Conservation (phyloP, 257 asterid genomes). For the Phtheirospermum japonicum region DNA sequence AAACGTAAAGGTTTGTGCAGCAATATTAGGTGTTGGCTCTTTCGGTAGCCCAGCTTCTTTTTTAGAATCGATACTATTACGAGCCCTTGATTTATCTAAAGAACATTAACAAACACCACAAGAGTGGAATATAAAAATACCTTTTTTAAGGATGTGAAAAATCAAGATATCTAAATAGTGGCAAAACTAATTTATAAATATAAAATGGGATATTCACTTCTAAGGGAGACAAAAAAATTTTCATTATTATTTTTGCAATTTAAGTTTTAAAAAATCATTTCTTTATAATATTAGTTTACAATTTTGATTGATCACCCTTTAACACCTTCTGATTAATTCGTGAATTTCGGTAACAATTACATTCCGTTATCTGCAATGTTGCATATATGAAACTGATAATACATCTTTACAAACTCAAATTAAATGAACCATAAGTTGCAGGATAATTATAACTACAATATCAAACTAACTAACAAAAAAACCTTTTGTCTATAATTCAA, state of each 20-base stretch:
- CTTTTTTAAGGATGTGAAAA: slow-evolving; percentile 2
- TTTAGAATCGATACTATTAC: slow-evolving; percentile 57
- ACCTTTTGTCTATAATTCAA: not conserved
- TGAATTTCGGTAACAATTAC: no score
- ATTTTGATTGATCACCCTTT: no score
- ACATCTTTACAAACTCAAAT: no score
- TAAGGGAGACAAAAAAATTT: no score
- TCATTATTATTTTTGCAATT: no score
- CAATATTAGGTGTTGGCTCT: slow-evolving; percentile 76
- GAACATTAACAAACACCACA: slow-evolving; percentile 2
- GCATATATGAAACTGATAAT: not conserved
- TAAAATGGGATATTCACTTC: no score
- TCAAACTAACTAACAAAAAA: not conserved
- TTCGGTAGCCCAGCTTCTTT: slow-evolving; percentile 59
- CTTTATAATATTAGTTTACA: no score
- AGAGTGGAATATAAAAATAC: not conserved
- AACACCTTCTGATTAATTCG: no score
- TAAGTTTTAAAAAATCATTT: no score
- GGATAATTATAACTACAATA: not conserved
- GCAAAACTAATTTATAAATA: not conserved
- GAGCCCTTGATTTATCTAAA: slow-evolving; percentile 65
- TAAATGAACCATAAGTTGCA: no score
- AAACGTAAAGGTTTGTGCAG: slow-evolving; percentile 94
- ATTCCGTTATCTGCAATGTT: no score
- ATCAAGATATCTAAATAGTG: not conserved